A percentile compares a stretch with the other conserved stretches of the same genome.
Conservation (phyloP, 495 filamentous ascomycete species). For the Penicillium paradoxum region DNA sequence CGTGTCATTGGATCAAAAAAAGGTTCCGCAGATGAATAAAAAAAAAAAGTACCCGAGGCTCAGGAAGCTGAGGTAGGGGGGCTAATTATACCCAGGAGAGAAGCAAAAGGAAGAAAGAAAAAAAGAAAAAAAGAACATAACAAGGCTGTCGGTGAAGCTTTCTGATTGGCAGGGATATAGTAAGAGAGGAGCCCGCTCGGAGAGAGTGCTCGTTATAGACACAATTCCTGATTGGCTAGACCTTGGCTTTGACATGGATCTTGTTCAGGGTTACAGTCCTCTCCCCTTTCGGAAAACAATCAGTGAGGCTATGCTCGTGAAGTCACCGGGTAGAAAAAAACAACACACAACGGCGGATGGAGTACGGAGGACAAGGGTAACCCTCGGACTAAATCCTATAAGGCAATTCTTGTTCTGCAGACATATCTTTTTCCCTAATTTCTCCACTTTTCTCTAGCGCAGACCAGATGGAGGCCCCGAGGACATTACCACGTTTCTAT, state of each 20-base stretch:
- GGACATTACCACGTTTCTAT: constrained; percentile 4
- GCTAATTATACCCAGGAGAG: neutral
- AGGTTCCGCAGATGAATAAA: neutral
- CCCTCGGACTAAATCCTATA: neutral
- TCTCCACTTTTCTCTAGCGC: constrained; percentile 31
- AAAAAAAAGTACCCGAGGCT: neutral
- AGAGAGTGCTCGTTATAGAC: neutral
- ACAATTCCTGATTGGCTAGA: neutral
- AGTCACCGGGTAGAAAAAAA: neutral
- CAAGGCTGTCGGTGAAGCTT: neutral
- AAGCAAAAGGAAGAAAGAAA: neutral
- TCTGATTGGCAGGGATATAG: constrained; percentile 1
- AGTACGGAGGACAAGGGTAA: neutral
- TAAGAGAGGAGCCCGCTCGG: constrained; percentile 1
- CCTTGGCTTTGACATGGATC: neutral
- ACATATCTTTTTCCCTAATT: neutral
- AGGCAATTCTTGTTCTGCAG: neutral
- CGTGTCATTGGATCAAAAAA: neutral
- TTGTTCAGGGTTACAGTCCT: neutral
- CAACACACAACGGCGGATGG: neutral
- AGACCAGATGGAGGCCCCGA: constrained; percentile 29
- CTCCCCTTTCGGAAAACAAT: neutral
- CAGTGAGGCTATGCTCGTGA: neutral
- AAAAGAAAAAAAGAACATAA: neutral
- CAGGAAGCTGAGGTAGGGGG: neutral